Base-by-base conservation (phyloP, 176 grass and related monocot species). In the Cymbopogon citratus region DNA sequence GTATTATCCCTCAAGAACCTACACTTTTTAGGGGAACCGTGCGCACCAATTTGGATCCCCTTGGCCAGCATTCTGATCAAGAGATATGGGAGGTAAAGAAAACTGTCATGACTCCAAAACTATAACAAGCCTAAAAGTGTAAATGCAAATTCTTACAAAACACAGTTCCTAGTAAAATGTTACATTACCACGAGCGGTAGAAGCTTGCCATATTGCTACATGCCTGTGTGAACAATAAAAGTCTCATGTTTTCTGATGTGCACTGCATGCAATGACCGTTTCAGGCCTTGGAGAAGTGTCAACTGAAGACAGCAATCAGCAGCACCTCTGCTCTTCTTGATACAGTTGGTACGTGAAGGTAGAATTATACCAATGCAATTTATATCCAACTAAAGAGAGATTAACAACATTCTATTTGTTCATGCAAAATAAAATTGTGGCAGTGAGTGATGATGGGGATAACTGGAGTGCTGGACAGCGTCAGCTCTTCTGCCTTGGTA, bases 1-100 rank as follows among this genome's bases (percentile, higher is more conserved):
- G 92, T 85, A 98, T 98, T 66, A 98, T 98, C 49, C 95, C 92
- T 57, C 95, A 98, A 86, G 92, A 98, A 79, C 90, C 95, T 52
- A 98, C 95, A 69, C 95, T 94, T 73, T 98, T 98, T 81, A 92
- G 88, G 81, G 95, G 95, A 81, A 94, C 85, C 3, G 88, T 98
- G 31, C 80, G 95, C 66, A 92, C 71, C 19, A 98, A 98, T 85
- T 82, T 98, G 90, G 95, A 94, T 62, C 95, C 95, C 34, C 92
- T 98, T 75, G 88, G 88, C 26, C 66, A 84, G 84, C 88, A 98
- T 44, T 89, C 90, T 3, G 95, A 98, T 69, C 74, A 89, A 69
- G 95, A 98, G 81, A 98, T 98, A 83, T 98, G 95, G 92, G 92
- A 94, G 95, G 95, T 94, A 40, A 74, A 86, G 73, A 80, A 80